Evolutionary conservation across 2,329 filamentous ascomycete genomes (phyloP), one percentile per base, ranked within the genome.

Genomic region (Colletotrichum eremochloae): DNA sequence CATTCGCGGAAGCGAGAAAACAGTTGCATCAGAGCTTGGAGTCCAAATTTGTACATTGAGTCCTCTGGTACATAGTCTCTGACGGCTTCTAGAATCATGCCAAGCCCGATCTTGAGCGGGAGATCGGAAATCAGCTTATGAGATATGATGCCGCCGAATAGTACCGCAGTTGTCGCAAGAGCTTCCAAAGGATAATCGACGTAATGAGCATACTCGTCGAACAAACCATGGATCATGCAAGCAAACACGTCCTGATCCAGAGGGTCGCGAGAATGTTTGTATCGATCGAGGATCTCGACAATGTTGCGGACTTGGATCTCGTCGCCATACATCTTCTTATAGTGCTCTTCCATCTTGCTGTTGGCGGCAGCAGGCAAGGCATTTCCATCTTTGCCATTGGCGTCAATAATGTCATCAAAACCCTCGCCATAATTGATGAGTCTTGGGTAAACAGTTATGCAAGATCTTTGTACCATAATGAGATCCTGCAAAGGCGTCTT

Each of bases 11-110:
- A 90, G 52, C 96, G 91, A 50, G 90, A 88, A 67, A 94, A 91
- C 66, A 98, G 89, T 81, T 98, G 95, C 80, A 98, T 92, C 72
- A 99, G 88, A 20, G 96, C 96, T 80, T 99, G 96, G 15, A 99
- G 88, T 14, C 97, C 96, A 79, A 99, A 99, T 78, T 98, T 97
- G 85, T 96, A 98, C 96, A 99, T 98, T 1, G 94, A 91, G 73
- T 95, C 91, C 42, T 97, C 93, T 0, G 93, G 90, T 42, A 88
- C 85, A 77, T 96, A 94, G 75, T 97, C 95, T 75, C 94, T 89
- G 33, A 99, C 95, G 15, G 96, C 94, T 81, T 99, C 95, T n/a
- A 98, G 86, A 74, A 99, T 97, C 94, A 99, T 98, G 20, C 94
- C 95, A 20, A 98, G 86, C n/a, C 94, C 96, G 68, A 97, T 95